Base-by-base conservation (phyloP, 164 flowering plant species). In the Amborella trichopoda region DNA sequence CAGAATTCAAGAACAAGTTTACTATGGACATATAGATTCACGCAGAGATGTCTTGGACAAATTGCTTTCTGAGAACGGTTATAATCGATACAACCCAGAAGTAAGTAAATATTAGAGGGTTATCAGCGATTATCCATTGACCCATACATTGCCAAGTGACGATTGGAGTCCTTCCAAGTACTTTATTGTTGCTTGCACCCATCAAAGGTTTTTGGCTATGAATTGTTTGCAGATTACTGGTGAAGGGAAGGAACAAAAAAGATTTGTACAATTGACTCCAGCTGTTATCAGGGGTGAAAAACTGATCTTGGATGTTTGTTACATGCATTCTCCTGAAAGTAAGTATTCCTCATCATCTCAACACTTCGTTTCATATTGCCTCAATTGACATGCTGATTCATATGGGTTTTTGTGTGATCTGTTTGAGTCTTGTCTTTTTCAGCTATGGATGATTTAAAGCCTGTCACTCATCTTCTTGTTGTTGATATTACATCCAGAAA, bases 1-100 rank as follows among this genome's bases (percentile, higher is more conserved):
- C 17, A 84, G 80, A 62, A 85, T 93, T 56, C 99, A 93, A 62
- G 99, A 93, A 55, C 96, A 87, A 67, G 99, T 93, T 61, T 93
- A 93, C 62, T 93, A 73, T 67, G 99, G 99, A 27, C 79, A 88
- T 5, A 88, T 93, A 60, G 75, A 62, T 61, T 76, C 94, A 23
- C 76, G 56, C 23, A 85, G 94, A 34, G 77, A 88, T 68, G 78
- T 93, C 26, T 61, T 93, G 57, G 91, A 93, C 39, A 88, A 88
- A 52, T 79, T 88, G 38, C 66, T 93, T 18, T 80, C 91, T 26
- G 94, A 84, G 66, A 74, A 54, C 73, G 84, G 89, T 46, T 66
- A 77, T 44, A 74, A 25, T 38, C 99, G 96, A 39, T 88, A 88
- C 66, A 93, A 93, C 50, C 95, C 95, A 36, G 90, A 72, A 91